Base-by-base conservation (phyloP, 2,329 filamentous ascomycete genomes). In the Hymenoscyphus albidus region DNA sequence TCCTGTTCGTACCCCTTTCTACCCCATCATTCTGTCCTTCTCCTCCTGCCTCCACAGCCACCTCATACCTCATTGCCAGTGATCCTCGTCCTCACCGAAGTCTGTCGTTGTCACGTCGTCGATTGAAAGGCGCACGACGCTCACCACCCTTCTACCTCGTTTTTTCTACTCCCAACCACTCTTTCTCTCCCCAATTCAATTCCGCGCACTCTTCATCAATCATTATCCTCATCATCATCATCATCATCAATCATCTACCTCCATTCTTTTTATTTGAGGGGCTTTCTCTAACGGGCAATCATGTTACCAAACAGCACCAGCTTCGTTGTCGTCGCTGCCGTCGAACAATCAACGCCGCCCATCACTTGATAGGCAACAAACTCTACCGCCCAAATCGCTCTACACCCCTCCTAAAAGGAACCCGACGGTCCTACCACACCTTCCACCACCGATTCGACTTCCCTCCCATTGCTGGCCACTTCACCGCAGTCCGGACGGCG, bases 241-340 rank as follows among this genome's bases (percentile, higher is more conserved):
- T 27, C 27, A 27, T 27, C 27, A 13, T 56, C 51, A 32, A 10
- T 27, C 16, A 51, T 27, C 18, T 13, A n/a, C 70, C 56, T 59
- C 64, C 62, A 54, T 62, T 65, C 59, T 62, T 65, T 64, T 56
- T 67, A 58, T 64, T 73, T 73, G 72, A 71, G 71, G 74, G 71
- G 62, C 70, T 65, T 70, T 70, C 70, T 76, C 74, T 76, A 72
- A 76, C 74, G 72, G 70, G 70, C 73, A 76, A 75, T 74, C 72
- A 76, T 76, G 74, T 71, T 71, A 64, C 67, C 73, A 74, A 75
- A 76, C 73, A 76, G 75, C 72, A 72, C 68, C 69, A 71, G 70
- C 66, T 65, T 68, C 67, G 64, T 70, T 69, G 64, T 70, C 67
- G 55, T 67, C 66, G 57, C 62, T 63, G 58, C 66, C 63, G 55